A percentile compares a stretch with the other conserved stretches of the same genome.
phyloP scores from a whole-genome alignment of 371 early-diverging fungal species.

The Rhizopus sp. region DNA sequence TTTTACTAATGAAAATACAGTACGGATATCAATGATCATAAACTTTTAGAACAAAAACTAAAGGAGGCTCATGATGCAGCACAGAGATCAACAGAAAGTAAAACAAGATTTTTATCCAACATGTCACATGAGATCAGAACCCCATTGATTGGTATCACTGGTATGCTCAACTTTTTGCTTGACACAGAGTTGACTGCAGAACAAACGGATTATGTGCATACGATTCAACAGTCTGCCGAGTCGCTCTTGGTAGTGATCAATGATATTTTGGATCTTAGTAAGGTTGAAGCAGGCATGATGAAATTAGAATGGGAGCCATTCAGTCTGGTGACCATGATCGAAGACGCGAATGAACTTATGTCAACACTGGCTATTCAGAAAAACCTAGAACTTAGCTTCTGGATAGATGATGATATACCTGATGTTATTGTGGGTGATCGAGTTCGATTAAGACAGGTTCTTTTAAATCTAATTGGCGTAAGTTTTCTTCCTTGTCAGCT shows the following conservation, averaged over 20 bases:
- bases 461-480: constrained; percentile 60
- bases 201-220: constrained; percentile 68
- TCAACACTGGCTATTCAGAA: constrained; percentile 65
- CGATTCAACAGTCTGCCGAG: constrained; percentile 67
- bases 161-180: constrained; percentile 66
- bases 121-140: constrained; percentile 75
- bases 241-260: constrained; percentile 68
- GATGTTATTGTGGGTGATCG: constrained; percentile 63
- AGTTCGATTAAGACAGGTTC: constrained; percentile 58
- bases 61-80: constrained; percentile 72
- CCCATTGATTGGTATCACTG: constrained; percentile 67
- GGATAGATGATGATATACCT: constrained; percentile 62
- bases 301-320: constrained; percentile 67
- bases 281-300: constrained; percentile 76
- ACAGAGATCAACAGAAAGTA: constrained; percentile 69
- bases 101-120: constrained; percentile 67
- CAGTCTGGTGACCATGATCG: constrained; percentile 60
- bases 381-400: constrained; percentile 59
- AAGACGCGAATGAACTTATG: constrained; percentile 62
- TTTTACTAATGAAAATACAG: constrained; percentile 17
- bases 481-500: constrained; percentile 15
- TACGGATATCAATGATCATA: constrained; percentile 70
- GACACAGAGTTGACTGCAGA: constrained; percentile 64
- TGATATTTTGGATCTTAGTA: constrained; percentile 69
- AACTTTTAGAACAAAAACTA: constrained; percentile 62